phyloP scores from a whole-genome alignment of 495 filamentous ascomycete species.

The Aspergillus asperescens region DNA sequence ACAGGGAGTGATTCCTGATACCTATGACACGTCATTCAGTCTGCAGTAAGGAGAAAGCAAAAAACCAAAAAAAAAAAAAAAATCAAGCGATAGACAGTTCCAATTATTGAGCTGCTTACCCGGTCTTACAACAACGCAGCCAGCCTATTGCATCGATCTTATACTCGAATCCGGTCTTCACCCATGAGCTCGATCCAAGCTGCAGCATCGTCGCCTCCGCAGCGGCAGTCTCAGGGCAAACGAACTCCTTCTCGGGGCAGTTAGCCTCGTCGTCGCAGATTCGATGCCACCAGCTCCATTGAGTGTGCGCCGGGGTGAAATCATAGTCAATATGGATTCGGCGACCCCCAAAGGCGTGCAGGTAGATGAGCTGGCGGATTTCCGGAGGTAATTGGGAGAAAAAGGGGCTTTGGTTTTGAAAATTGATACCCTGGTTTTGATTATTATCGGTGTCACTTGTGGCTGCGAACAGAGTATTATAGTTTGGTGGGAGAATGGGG shows the following conservation, averaged over 20 bases:
- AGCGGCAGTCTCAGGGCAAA: constrained; percentile 12
- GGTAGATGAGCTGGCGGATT: constrained; percentile 11
- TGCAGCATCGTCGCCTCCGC: constrained; percentile 10
- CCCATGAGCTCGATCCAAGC: constrained; percentile 5
- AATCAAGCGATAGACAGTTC: no score
- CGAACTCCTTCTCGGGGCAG: constrained; percentile 6
- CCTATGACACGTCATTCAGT: background rate
- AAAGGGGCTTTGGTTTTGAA: constrained; percentile 9
- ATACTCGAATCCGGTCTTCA: constrained; percentile 9
- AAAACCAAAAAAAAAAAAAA: no score
- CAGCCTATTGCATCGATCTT: constrained; percentile 9
- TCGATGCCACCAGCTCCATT: constrained; percentile 14
- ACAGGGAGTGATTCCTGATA: constrained; percentile 4
- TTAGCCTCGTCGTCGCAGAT: constrained; percentile 9
- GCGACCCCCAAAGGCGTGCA: constrained; percentile 5
- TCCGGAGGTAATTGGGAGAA: constrained; percentile 8
- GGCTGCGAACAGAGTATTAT: background rate
- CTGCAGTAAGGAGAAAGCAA: no score
- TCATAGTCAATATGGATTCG: constrained; percentile 12
- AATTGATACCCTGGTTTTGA: background rate
- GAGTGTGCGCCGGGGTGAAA: background rate
- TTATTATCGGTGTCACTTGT: background rate
- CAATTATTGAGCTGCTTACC: constrained; percentile 2
- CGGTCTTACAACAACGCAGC: constrained; percentile 3
- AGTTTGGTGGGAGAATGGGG: constrained; percentile 3